phyloP scores from a whole-genome alignment of 2,329 filamentous ascomycete genomes.

The Colletotrichum neosansevieriae region DNA sequence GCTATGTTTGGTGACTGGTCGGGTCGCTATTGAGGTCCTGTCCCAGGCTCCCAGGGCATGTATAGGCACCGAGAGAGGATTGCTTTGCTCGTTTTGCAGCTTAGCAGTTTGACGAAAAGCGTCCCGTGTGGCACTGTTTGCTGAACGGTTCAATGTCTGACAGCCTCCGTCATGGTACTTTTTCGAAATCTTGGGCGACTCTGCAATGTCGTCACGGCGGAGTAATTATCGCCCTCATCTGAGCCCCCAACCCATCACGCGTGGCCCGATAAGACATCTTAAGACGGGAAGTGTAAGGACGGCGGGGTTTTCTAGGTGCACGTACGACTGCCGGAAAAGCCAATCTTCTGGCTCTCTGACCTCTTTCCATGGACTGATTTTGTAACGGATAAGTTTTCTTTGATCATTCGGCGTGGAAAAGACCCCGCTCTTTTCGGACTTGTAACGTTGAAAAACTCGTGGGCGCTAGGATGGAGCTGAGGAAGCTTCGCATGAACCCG shows the following conservation, averaged over 20 bases:
- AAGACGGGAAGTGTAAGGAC: constrained; percentile 10
- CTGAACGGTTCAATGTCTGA: constrained; percentile 15
- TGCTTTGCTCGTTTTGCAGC: neutral
- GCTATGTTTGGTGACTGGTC: constrained; percentile 24
- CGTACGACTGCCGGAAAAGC: constrained; percentile 10
- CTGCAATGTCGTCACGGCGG: constrained; percentile 8
- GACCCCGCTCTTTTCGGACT: no score
- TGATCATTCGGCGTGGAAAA: no score
- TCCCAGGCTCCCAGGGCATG: neutral
- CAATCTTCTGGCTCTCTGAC: constrained; percentile 23
- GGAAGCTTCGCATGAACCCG: constrained; percentile 28
- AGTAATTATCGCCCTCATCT: constrained; percentile 20
- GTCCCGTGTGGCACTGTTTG: neutral
- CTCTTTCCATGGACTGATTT: constrained; percentile 1
- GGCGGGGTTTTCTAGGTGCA: constrained; percentile 1
- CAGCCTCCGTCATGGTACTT: neutral
- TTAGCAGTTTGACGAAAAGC: neutral
- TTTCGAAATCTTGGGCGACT: neutral
- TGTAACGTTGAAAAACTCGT: constrained; percentile 2
- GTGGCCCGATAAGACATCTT: neutral
- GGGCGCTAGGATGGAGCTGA: constrained; percentile 4
- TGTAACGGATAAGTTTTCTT: no score
- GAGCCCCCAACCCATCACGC: constrained; percentile 4
- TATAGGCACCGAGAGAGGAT: neutral
- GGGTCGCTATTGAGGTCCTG: neutral